Conservation (phyloP, 345 rosid species). For the Eutrema yunnanense region DNA sequence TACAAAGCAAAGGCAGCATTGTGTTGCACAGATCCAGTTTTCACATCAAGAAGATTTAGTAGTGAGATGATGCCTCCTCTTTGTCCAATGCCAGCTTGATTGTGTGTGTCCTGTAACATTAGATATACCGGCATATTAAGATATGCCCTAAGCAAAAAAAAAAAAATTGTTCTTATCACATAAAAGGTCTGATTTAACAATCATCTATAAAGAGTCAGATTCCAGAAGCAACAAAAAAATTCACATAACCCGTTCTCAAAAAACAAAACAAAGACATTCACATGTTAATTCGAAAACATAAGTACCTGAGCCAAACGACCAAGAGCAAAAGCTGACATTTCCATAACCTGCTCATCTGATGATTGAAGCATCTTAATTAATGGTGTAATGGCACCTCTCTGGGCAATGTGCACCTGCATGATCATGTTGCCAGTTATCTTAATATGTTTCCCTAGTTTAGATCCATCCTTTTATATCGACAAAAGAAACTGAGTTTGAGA, state of each 20-base stretch:
- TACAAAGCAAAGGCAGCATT: slow-evolving; percentile 73
- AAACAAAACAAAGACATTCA: not conserved
- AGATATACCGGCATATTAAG: not conserved
- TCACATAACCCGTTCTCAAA: too few species aligned
- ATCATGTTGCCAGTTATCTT: not conserved
- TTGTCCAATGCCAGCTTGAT: slow-evolving; percentile 80
- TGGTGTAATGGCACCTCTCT: slow-evolving; percentile 69
- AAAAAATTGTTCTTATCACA: not conserved
- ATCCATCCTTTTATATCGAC: not conserved
- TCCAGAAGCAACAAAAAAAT: not conserved
- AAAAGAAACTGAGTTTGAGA: not conserved
- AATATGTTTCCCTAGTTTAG: not conserved
- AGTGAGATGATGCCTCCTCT: slow-evolving; percentile 54
- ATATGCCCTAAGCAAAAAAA: not conserved
- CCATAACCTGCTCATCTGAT: slow-evolving; percentile 55
- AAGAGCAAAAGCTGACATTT: slow-evolving; percentile 81
- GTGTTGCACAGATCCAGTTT: slow-evolving; percentile 57
- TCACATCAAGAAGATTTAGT: slow-evolving; percentile 54
- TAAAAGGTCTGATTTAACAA: not conserved
- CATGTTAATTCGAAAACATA: not conserved
- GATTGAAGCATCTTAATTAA: slow-evolving; percentile 65
- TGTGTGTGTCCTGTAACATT: slow-evolving; percentile 54
- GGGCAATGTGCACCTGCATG: slow-evolving; percentile 73
- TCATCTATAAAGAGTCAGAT: not conserved
- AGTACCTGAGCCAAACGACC: slow-evolving; percentile 81